Evolutionary conservation across 345 rosid species (phyloP).

Genomic region (Viola odorata): DNA sequence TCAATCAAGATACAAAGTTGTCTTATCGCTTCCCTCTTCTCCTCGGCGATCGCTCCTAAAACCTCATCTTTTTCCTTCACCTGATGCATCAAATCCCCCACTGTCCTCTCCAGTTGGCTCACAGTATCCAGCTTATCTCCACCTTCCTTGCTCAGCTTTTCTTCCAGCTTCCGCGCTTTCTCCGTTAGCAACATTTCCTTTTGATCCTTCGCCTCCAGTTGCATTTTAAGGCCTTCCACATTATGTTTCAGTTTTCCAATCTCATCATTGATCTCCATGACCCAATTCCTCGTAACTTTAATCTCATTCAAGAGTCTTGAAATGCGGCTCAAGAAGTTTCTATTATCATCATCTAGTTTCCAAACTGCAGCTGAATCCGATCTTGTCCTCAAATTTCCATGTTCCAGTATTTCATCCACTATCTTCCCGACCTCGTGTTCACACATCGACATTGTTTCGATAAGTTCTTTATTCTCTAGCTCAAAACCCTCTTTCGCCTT

Average conservation of each 20-base stretch:
- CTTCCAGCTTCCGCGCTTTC: slow-evolving; percentile 8
- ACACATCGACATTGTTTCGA: slow-evolving; percentile 12
- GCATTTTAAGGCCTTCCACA: slow-evolving; percentile 1
- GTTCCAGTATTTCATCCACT: slow-evolving; percentile 18
- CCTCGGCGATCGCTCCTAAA: slow-evolving; percentile 9
- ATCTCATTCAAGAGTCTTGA: slow-evolving; percentile 38
- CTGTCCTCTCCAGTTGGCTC: slow-evolving; percentile 6
- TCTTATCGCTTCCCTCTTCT: slow-evolving; percentile 25
- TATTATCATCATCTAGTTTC: slow-evolving; percentile 33
- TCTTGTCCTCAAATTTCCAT: slow-evolving; percentile 28
- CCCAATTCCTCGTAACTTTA: slow-evolving; percentile 28
- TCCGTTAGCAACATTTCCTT: slow-evolving; percentile 1
- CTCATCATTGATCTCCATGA: slow-evolving; percentile 13
- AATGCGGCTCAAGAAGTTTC: slow-evolving; percentile 29
- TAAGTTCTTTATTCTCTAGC: slow-evolving; percentile 31
- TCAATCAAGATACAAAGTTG: slow-evolving; percentile 22
- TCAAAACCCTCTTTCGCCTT: slow-evolving; percentile 26
- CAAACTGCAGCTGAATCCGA: slow-evolving; percentile 24
- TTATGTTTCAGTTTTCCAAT: slow-evolving; percentile 7
- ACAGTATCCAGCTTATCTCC: neutral
- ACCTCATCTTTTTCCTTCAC: slow-evolving; percentile 10
- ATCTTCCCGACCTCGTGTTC: slow-evolving; percentile 36
- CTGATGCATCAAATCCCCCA: slow-evolving; percentile 13
- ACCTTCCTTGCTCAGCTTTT: neutral
- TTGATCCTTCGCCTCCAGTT: slow-evolving; percentile 7